These are phyloP conservation scores for Austroboletus eburneus DNA, from an alignment of 768 basidiomycete genomes.

Conservation along the genomic window DNA sequence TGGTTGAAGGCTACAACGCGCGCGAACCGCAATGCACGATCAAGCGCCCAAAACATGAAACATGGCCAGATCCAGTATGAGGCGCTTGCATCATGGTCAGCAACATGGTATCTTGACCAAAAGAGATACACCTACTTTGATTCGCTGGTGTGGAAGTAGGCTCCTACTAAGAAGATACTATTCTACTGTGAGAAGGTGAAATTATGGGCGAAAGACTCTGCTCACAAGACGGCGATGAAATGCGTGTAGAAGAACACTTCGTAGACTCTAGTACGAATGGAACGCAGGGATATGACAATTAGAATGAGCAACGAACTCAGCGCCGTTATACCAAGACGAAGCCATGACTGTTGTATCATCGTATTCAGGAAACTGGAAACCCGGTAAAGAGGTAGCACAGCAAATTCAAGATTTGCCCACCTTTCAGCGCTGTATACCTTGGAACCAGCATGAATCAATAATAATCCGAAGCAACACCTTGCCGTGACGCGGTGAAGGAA, in stretches of 20 bases:
- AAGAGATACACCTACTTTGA: conserved; percentile 8
- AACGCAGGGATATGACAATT: conserved; percentile 44
- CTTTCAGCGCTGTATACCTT: conserved; percentile 1
- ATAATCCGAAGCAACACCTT: conserved; percentile 41
- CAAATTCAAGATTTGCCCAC: conserved; percentile 2
- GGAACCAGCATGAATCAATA: conserved; percentile 44
- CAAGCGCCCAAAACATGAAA: conserved; percentile 37
- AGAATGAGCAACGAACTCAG: conserved; percentile 40
- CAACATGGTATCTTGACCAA: background rate
- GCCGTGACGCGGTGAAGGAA: conserved; percentile 47
- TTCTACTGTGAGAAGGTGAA: conserved; percentile 5
- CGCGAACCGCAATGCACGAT: conserved; percentile 45
- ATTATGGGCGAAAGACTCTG: background rate
- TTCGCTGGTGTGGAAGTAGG: conserved; percentile 38
- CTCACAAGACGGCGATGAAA: conserved; percentile 41
- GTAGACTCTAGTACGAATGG: conserved; percentile 42
- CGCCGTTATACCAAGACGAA: conserved; percentile 36
- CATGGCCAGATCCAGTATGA: conserved; percentile 31
- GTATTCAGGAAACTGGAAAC: background rate
- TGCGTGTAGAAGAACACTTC: conserved; percentile 53
- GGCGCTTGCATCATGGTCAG: conserved; percentile 2
- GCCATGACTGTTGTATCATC: conserved; percentile 9
- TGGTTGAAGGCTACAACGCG: conserved; percentile 44
- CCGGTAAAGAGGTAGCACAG: background rate
- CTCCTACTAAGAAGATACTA: conserved; percentile 34